These are phyloP conservation scores for Colletotrichum truncatum DNA, from an alignment of 2,329 filamentous ascomycete genomes.

Conservation along the genomic window DNA sequence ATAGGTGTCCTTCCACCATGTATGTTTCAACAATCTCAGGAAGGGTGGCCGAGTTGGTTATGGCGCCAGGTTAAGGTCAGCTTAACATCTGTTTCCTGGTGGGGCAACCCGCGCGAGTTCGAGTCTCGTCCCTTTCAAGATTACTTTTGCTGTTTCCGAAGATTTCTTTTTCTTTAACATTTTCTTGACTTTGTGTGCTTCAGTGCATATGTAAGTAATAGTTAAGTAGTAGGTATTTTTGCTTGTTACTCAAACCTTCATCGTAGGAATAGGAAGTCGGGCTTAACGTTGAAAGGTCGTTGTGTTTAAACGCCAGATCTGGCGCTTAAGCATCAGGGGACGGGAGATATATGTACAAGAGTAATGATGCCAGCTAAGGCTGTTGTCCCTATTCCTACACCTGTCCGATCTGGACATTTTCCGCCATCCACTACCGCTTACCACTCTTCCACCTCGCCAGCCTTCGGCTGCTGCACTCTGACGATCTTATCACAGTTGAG, in stretches of 20 bases:
- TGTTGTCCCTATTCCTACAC: constrained; percentile 11
- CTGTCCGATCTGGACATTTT: not conserved
- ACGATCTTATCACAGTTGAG: constrained; percentile 77
- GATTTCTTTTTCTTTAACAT: not conserved
- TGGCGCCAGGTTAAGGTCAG: constrained; percentile 32
- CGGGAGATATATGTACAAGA: constrained; percentile 9
- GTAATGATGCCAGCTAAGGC: not conserved
- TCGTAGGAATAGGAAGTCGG: not conserved
- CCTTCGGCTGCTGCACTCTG: constrained; percentile 64
- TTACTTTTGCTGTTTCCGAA: not conserved
- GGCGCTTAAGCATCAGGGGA: not conserved
- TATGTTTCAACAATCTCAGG: not conserved
- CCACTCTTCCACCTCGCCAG: constrained; percentile 57
- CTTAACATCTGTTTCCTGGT: constrained; percentile 32
- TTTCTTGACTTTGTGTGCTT: not conserved
- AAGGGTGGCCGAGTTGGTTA: constrained; percentile 32
- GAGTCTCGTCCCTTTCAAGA: constrained; percentile 28
- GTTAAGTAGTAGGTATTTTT: not conserved
- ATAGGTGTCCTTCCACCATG: not conserved
- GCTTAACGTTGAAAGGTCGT: not conserved
- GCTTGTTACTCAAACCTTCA: too few relatives aligned
- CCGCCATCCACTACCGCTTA: constrained; percentile 33
- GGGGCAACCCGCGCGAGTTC: constrained; percentile 31
- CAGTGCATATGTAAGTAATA: not conserved
- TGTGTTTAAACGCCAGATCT: not conserved